These are phyloP conservation scores for Podospora appendiculata DNA, from an alignment of 495 filamentous ascomycete species.

Conservation along the genomic window DNA sequence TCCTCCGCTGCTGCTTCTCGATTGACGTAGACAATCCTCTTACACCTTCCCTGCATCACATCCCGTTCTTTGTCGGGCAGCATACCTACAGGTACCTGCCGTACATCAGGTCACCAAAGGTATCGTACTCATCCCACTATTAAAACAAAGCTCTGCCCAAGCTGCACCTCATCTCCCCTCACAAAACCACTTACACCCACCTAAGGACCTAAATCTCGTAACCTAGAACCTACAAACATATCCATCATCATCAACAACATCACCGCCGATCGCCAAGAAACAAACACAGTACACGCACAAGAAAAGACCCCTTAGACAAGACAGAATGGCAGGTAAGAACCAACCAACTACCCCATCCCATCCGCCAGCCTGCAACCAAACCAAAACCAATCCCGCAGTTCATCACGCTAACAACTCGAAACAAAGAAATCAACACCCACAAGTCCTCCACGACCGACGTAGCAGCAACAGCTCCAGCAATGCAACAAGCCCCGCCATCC, in stretches of 20 bases:
- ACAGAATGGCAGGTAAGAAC: neutral
- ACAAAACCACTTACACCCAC: too few relatives aligned
- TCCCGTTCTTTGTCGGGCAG: too few relatives aligned
- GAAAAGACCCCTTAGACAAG: neutral
- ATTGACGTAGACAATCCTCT: too few relatives aligned
- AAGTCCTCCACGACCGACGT: neutral
- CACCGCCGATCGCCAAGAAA: neutral
- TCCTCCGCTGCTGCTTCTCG: too few relatives aligned
- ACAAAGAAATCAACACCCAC: neutral
- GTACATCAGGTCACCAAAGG: too few relatives aligned
- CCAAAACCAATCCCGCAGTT: too few relatives aligned
- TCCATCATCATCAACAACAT: neutral
- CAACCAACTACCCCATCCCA: neutral
- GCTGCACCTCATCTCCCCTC: too few relatives aligned
- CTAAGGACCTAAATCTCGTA: neutral
- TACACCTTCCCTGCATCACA: too few relatives aligned
- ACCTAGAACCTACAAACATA: neutral
- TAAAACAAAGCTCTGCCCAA: too few relatives aligned
- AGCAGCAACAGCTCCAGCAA: neutral
- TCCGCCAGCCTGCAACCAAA: neutral
- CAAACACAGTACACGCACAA: neutral
- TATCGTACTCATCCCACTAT: too few relatives aligned
- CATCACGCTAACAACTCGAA: neutral
- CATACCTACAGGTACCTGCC: too few relatives aligned
- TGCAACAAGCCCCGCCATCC: neutral